Percentiles rank a stretch among this genome's conserved stretches.
phyloP scores from a whole-genome alignment of 148 eudicot genomes.

The Silene conica region DNA sequence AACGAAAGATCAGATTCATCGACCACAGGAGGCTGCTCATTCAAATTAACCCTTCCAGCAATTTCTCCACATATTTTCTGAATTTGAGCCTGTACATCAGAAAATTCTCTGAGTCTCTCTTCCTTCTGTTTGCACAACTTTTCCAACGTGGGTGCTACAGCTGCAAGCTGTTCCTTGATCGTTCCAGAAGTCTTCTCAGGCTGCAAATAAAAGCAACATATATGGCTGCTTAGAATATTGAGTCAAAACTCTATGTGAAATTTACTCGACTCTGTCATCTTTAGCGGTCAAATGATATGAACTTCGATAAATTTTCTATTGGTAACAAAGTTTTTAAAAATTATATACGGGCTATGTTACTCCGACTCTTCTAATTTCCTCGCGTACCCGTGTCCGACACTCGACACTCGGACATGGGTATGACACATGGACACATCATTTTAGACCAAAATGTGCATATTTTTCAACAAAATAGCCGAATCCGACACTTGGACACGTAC shows the following conservation, averaged over 20 bases:
- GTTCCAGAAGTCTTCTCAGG: conserved; percentile 91
- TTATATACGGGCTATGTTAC: too few species aligned
- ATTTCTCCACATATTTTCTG: conserved; percentile 85
- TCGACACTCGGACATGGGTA: too few species aligned
- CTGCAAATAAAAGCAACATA: conserved; percentile 37
- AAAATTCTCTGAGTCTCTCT: conserved; percentile 69
- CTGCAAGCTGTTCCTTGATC: conserved; percentile 91
- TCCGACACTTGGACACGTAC: too few species aligned
- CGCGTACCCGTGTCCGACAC: too few species aligned
- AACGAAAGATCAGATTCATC: conserved; percentile 82
- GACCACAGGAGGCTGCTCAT: conserved; percentile 54
- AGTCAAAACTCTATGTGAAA: background rate
- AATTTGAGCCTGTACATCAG: conserved; percentile 81
- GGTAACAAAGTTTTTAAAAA: background rate
- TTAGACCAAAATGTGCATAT: too few species aligned
- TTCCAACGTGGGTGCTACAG: conserved; percentile 82
- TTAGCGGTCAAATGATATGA: background rate
- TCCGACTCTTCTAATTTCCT: too few species aligned
- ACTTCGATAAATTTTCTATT: background rate
- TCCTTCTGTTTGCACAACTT: conserved; percentile 79
- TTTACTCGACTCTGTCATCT: background rate
- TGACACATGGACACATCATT: too few species aligned
- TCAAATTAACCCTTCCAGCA: conserved; percentile 49
- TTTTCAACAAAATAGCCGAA: too few species aligned
- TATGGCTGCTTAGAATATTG: background rate